phyloP scores from a whole-genome alignment of 208 protist species.

The Novymonas esmeraldas region DNA sequence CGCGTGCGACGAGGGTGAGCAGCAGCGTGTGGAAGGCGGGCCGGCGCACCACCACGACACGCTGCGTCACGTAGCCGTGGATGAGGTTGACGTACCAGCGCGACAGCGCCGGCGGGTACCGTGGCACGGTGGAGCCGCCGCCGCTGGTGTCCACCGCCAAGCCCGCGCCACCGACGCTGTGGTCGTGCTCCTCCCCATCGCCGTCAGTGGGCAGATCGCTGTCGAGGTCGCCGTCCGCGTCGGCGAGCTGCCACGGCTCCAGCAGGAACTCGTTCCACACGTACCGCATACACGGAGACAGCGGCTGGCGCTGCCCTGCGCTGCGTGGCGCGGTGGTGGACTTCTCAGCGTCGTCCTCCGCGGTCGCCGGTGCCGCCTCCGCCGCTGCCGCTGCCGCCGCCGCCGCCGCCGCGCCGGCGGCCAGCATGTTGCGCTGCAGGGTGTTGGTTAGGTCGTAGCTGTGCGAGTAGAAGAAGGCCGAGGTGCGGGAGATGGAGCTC shows the following conservation, averaged over 20 bases:
- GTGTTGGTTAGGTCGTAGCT: slow-evolving; percentile 96
- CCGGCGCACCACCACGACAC: slow-evolving; percentile 25
- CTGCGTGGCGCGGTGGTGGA: too few species aligned
- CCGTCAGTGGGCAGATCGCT: not conserved
- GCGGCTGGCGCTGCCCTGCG: not conserved
- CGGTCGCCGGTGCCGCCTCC: not conserved
- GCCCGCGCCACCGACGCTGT: too few species aligned
- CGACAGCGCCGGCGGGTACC: slow-evolving; percentile 21
- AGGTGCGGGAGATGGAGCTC: slow-evolving; percentile 48
- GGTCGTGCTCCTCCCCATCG: not conserved
- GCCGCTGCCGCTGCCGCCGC: not conserved
- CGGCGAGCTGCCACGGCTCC: slow-evolving; percentile 41
- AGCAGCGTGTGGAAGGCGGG: slow-evolving; percentile 26
- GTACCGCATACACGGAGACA: slow-evolving; percentile 55
- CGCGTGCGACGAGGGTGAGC: slow-evolving; percentile 93
- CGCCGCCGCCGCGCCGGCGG: not conserved
- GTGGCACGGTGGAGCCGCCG: too few species aligned
- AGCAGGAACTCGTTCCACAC: slow-evolving; percentile 90
- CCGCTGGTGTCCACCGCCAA: too few species aligned
- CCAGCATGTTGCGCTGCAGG: slow-evolving; percentile 94
- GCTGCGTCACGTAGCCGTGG: slow-evolving; percentile 45
- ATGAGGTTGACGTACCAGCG: slow-evolving; percentile 39
- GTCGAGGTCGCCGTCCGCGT: not conserved
- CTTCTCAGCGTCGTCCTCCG: too few species aligned
- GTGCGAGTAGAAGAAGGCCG: slow-evolving; percentile 95